These are phyloP conservation scores for Leptographium lundbergii DNA, from an alignment of 2,329 filamentous ascomycete genomes.

Conservation along the genomic window DNA sequence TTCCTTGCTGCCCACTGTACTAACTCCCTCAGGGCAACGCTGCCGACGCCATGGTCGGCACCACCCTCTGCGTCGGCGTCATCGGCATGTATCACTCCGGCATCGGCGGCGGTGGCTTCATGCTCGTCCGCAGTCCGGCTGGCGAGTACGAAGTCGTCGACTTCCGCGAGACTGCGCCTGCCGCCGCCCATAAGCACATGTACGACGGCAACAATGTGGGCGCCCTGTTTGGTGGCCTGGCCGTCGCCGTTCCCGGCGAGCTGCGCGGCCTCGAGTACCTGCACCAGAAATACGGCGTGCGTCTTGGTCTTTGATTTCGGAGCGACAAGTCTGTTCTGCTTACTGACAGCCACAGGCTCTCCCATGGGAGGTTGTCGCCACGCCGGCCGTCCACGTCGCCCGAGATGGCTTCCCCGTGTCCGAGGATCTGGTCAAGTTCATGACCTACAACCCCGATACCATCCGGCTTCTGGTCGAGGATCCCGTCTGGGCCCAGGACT, in stretches of 20 bases:
- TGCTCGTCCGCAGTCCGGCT: slow-evolving; percentile 59
- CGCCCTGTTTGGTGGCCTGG: slow-evolving; percentile 61
- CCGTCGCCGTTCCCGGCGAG: slow-evolving; percentile 60
- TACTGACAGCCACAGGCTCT: slow-evolving; percentile 26
- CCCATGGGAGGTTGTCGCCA: slow-evolving; percentile 58
- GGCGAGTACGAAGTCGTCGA: slow-evolving; percentile 81
- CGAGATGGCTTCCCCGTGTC: slow-evolving; percentile 61
- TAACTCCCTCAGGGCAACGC: slow-evolving; percentile 47
- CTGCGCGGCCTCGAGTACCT: slow-evolving; percentile 68
- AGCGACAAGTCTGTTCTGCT: not conserved
- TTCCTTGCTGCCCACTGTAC: not conserved
- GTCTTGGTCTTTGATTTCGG: too few species aligned
- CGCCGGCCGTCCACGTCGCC: slow-evolving; percentile 63
- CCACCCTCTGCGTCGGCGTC: slow-evolving; percentile 63
- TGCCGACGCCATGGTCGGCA: slow-evolving; percentile 63
- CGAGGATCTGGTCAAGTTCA: slow-evolving; percentile 62
- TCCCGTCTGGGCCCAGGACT: slow-evolving; percentile 73
- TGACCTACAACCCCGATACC: slow-evolving; percentile 28
- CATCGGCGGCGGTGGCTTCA: slow-evolving; percentile 84
- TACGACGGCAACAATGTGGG: slow-evolving; percentile 56
- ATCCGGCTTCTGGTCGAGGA: slow-evolving; percentile 60
- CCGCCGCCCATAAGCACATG: slow-evolving; percentile 74
- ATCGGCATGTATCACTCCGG: slow-evolving; percentile 69
- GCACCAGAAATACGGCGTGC: slow-evolving; percentile 57
- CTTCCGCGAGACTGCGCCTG: slow-evolving; percentile 79